A percentile compares a stretch with the other conserved stretches of the same genome.
Evolutionary conservation across 208 protist genomes (phyloP).

Genomic region (Acanthamoeba triangularis): DNA sequence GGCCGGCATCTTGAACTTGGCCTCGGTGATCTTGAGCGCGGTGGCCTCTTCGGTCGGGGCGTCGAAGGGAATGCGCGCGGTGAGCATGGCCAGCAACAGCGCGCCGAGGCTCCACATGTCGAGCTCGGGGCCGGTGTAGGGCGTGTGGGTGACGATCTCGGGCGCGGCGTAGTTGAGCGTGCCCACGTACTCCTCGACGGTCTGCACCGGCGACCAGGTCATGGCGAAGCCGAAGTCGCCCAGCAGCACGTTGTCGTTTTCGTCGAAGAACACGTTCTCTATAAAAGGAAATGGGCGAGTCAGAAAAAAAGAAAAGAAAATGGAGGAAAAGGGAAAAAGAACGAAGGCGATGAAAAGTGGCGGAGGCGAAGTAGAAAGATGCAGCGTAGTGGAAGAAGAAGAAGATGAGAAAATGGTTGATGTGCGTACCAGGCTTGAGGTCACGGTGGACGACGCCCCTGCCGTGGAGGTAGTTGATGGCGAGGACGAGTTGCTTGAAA

Average conservation of each 20-base stretch:
- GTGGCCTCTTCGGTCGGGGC: not conserved
- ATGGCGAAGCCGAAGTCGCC: constrained; percentile 57
- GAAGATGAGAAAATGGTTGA: not conserved
- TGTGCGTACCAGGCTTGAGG: constrained; percentile 77
- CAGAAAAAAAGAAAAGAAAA: not conserved
- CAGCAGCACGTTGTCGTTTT: constrained; percentile 54
- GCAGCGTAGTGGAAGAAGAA: not conserved
- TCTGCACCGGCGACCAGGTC: not conserved
- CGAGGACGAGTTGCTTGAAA: constrained; percentile 84
- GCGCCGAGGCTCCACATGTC: constrained; percentile 44
- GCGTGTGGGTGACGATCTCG: constrained; percentile 30
- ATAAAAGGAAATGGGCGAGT: not conserved
- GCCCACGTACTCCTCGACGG: constrained; percentile 25
- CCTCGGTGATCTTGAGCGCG: constrained; percentile 19
- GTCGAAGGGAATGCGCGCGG: constrained; percentile 27
- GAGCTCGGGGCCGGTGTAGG: constrained; percentile 46
- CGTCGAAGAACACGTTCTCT: constrained; percentile 62
- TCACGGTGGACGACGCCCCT: constrained; percentile 83
- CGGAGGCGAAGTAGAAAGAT: not conserved
- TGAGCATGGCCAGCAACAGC: constrained; percentile 38
- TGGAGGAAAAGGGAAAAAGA: not conserved
- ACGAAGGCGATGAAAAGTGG: not conserved
- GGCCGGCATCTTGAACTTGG: constrained; percentile 2
- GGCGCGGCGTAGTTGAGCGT: constrained; percentile 59
- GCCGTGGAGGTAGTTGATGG: constrained; percentile 81